Evolutionary conservation across 1,139 yeast species (phyloP).

Genomic region (Candida sp.): DNA sequence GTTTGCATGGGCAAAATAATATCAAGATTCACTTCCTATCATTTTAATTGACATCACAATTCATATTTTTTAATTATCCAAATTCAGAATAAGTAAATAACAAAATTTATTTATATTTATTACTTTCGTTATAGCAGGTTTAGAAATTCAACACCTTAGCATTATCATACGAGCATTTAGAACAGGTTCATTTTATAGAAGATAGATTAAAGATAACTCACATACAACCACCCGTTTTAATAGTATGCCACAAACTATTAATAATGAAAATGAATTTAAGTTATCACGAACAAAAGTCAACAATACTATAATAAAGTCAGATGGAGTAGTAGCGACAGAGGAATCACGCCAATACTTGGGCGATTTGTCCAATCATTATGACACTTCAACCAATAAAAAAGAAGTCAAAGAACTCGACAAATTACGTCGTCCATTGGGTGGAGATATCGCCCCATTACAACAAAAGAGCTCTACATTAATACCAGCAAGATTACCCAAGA

Average conservation of each 20-base stretch:
- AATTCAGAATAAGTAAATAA: background rate
- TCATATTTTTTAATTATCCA: background rate
- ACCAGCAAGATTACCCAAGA: conserved; percentile 49
- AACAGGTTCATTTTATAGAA: no score
- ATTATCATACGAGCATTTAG: background rate
- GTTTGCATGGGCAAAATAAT: background rate
- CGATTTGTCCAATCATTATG: conserved; percentile 41
- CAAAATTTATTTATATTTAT: conserved; percentile 2
- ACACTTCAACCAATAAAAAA: conserved; percentile 10
- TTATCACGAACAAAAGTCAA: conserved; percentile 29
- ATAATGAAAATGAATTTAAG: conserved; percentile 43
- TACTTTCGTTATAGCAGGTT: background rate
- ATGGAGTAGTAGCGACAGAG: background rate
- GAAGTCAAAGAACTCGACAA: conserved; percentile 6
- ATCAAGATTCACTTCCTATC: background rate
- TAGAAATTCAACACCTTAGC: no score
- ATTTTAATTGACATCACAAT: background rate
- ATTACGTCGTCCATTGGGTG: conserved; percentile 32
- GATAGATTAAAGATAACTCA: no score
- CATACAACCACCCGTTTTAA: background rate
- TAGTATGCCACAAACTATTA: conserved; percentile 34
- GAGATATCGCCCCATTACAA: conserved; percentile 30
- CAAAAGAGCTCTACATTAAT: conserved; percentile 13
- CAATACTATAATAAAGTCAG: conserved; percentile 1
- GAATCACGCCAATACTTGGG: conserved; percentile 30